phyloP scores from a whole-genome alignment of 352 stramenopile genomes.

The Pythium pyrilobum region DNA sequence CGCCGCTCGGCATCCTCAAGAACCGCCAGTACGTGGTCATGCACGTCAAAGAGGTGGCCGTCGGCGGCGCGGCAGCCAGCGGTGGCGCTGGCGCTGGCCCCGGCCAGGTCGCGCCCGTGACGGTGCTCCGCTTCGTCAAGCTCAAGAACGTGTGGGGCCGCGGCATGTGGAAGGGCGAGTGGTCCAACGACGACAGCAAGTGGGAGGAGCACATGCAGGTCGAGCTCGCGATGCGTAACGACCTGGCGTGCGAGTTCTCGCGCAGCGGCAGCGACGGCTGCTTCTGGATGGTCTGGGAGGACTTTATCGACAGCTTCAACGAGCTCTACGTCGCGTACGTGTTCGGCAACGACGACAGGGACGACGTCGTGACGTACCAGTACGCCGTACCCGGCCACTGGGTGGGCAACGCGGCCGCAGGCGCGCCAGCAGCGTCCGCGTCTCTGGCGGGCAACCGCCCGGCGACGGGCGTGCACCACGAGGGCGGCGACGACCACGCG shows the following conservation, averaged over 20 bases:
- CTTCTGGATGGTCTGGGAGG: constrained; percentile 83
- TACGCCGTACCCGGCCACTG: constrained; percentile 56
- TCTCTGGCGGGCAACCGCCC: not conserved
- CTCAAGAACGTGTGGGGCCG: constrained; percentile 77
- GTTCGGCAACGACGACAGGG: constrained; percentile 22
- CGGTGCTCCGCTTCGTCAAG: constrained; percentile 65
- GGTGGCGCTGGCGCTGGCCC: not conserved
- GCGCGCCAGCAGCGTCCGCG: constrained; percentile 18
- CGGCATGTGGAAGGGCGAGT: constrained; percentile 79
- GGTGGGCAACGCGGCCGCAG: constrained; percentile 32
- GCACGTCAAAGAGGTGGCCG: constrained; percentile 53
- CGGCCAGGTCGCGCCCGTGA: not conserved
- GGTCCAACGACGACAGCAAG: constrained; percentile 78
- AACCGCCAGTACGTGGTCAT: constrained; percentile 76
- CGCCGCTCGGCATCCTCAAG: constrained; percentile 59
- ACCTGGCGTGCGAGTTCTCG: constrained; percentile 58
- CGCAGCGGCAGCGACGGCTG: constrained; percentile 65
- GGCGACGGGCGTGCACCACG: not conserved
- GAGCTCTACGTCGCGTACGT: constrained; percentile 61
- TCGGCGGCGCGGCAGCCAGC: not conserved
- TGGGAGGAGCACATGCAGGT: constrained; percentile 80
- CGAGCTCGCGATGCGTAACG: constrained; percentile 52
- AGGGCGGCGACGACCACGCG: not conserved
- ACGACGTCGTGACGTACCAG: constrained; percentile 30
- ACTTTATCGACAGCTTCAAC: constrained; percentile 68